Evolutionary conservation across 257 asterid species (phyloP).

Genomic region (Petunia axillaris): DNA sequence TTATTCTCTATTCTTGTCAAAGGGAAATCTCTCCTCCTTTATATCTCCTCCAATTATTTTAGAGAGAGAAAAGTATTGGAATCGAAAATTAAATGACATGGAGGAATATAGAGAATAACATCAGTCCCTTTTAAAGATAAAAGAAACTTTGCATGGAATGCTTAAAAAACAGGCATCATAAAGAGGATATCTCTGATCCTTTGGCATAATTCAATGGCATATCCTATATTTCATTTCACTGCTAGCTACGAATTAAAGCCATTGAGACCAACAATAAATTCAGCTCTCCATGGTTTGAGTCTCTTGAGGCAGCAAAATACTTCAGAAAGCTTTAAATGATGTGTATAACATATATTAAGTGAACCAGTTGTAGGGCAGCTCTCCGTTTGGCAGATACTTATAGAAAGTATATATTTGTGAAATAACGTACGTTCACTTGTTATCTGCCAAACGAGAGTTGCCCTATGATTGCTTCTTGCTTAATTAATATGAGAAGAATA

Average conservation of each 20-base stretch:
- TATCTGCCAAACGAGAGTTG: constrained; percentile 44
- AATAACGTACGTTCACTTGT: neutral
- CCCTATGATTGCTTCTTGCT: constrained; percentile 35
- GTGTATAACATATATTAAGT: neutral
- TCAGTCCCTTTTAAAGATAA: neutral
- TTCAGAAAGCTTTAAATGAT: neutral
- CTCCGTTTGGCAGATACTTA: constrained; percentile 25
- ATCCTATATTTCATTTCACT: neutral
- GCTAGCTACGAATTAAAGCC: neutral
- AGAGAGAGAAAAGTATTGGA: neutral
- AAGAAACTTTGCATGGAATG: constrained; percentile 33
- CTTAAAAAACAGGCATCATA: constrained; percentile 22
- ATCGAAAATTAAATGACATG: neutral
- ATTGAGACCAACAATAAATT: neutral
- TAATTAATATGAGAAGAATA: constrained; percentile 7
- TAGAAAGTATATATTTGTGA: neutral
- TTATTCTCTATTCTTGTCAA: neutral
- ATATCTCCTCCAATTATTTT: neutral
- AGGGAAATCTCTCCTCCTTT: neutral
- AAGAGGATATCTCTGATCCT: constrained; percentile 16
- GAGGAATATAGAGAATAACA: neutral
- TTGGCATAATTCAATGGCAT: constrained; percentile 24
- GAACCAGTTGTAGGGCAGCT: constrained; percentile 29
- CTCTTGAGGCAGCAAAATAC: neutral
- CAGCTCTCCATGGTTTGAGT: neutral